Evolutionary conservation across 257 asterid species (phyloP).

Genomic region (Rubia yunnanensis): DNA sequence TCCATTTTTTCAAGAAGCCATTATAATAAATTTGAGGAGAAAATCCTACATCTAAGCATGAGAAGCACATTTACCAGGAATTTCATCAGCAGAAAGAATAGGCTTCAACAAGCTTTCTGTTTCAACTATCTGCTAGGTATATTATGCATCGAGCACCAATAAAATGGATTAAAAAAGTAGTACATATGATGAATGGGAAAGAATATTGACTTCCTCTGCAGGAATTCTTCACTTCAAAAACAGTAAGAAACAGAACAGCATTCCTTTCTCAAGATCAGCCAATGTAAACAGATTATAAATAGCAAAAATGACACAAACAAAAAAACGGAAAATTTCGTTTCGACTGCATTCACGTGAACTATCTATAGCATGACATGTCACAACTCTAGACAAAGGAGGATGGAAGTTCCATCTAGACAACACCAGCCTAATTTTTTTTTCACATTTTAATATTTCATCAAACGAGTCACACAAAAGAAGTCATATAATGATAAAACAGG

Average conservation of each 20-base stretch:
- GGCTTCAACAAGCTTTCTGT: conserved; percentile 80
- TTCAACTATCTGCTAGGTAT: conserved; percentile 53
- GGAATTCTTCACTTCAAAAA: not conserved
- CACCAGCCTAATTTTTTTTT: not conserved
- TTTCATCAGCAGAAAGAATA: conserved; percentile 65
- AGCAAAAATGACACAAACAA: not conserved
- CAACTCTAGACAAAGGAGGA: not conserved
- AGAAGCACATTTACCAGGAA: conserved; percentile 41
- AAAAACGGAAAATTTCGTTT: not conserved
- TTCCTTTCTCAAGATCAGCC: not conserved
- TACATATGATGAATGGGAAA: not conserved
- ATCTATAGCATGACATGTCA: not conserved
- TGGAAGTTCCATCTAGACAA: not conserved
- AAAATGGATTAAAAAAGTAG: not conserved
- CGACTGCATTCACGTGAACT: not conserved
- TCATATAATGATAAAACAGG: not conserved
- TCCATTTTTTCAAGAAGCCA: not conserved
- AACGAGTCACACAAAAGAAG: not conserved
- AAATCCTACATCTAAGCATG: not conserved
- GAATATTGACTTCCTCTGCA: not conserved
- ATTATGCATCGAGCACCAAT: too few relatives aligned
- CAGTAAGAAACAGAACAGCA: not conserved
- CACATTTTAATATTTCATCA: not conserved
- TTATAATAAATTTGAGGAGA: not conserved
- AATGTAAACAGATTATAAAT: not conserved